A percentile compares a stretch with the other conserved stretches of the same genome.
These are phyloP conservation scores for Parietaria judaica DNA, from an alignment of 306 rosid species.

Conservation along the genomic window DNA sequence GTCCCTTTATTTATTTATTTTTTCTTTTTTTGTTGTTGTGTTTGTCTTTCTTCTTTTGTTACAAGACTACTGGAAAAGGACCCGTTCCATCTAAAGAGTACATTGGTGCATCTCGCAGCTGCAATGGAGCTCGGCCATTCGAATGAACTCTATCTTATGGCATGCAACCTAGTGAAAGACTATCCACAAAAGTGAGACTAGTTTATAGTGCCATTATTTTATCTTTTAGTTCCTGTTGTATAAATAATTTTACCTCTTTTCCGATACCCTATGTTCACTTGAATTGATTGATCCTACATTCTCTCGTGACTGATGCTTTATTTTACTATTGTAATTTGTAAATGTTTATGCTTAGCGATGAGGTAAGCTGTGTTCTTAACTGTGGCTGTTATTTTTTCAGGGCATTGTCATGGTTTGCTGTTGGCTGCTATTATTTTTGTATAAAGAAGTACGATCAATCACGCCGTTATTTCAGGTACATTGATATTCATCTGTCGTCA, in stretches of 20 bases:
- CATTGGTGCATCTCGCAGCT: constrained; percentile 90
- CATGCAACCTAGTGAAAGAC: constrained; percentile 92
- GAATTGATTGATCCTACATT: background rate
- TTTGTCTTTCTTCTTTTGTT: constrained; percentile 13
- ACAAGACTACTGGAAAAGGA: constrained; percentile 88
- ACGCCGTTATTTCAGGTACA: constrained; percentile 84
- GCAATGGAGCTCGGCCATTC: constrained; percentile 96
- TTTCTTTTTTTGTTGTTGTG: constrained; percentile 11
- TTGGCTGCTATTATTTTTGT: constrained; percentile 95
- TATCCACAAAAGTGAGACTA: constrained; percentile 81
- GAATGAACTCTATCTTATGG: constrained; percentile 93
- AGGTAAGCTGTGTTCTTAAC: constrained; percentile 9
- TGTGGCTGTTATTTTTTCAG: constrained; percentile 30
- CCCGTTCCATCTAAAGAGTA: constrained; percentile 84
- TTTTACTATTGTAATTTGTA: background rate
- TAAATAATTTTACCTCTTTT: background rate
- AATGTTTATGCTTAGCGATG: constrained; percentile 1
- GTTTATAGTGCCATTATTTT: constrained; percentile 12
- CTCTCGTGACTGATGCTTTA: background rate
- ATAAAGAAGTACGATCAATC: constrained; percentile 89
- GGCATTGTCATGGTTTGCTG: constrained; percentile 98
- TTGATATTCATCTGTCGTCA: background rate
- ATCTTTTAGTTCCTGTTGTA: background rate
- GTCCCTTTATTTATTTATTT: background rate
- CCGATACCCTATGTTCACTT: background rate